Evolutionary conservation across 768 basidiomycete genomes (phyloP), one percentile per base, ranked within the genome.

Genomic region (Suillus ampliporus): DNA sequence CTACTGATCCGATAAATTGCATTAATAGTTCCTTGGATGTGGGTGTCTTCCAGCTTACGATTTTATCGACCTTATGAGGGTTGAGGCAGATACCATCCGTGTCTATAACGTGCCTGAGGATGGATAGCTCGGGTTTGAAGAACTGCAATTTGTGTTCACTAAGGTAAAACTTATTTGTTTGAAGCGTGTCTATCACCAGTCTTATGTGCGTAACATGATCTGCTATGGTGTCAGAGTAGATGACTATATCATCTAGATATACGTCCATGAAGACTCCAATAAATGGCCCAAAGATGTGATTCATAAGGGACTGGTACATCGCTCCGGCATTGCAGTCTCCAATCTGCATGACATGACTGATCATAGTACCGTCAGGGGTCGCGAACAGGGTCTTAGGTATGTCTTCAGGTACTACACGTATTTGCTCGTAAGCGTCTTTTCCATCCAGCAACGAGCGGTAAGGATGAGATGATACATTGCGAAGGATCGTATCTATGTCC

Each of bases 221-320:
- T 34, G 72, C 68, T 1, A 67, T 31, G 0, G 72, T 62, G 60
- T 77, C 67, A 3, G 77, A 78, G 57, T 73, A 78, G 26, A 79
- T 66, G 3, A 78, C 59, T 21, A 82, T 71, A 40, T 77, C 72
- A 56, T 79, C 75, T 1, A 78, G 68, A 60, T 78, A 79, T 0
- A 76, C 72, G 50, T 78, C 72, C 69, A 79, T 72, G 62, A 72
- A 77, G 0, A 69, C 66, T 0, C 74, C 72, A 8, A 79, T 71
- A 58, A 68, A 71, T 1, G 66, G 62, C 1, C 59, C 64, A 51
- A 79, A 78, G 2, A 82, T 69, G 54, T 81, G 70, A 58, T 81
- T 81, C 78, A 83, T 83, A 0, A 82, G 53, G 0, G 78, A 66
- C 63, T 83, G 81, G 67, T 78, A 82, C 0, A 80, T 83, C 0